Evolutionary conservation across 2,329 filamentous ascomycete species (phyloP), one percentile per base, ranked within the genome.

Genomic region (Fusarium sp.): DNA sequence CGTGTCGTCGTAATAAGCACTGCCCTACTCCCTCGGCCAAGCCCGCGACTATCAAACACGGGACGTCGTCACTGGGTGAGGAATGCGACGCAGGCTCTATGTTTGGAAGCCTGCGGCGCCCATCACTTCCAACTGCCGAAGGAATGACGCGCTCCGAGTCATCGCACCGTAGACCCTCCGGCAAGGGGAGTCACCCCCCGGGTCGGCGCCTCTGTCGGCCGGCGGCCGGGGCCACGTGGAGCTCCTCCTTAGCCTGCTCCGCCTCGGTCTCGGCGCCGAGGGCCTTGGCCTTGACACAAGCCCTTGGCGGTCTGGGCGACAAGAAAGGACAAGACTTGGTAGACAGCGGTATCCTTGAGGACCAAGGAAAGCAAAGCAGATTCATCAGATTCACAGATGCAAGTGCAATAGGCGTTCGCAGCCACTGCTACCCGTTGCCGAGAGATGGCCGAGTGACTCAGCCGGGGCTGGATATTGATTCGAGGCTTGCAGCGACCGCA

Each of bases 361-460:
- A 27, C 41, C 59, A 48, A 35, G 43, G 52, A 33, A 35, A 22
- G 31, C 22, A 31, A 39, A 29, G 13, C 2, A 52, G 20, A 63
- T 63, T 39, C 14, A 18, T 45, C 22, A 39, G 13, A 63, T 27
- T 24, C 50, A 6, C 45, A 39, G 8, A 63, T 27, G 33, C 50
- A 35, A 16, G 37, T 13, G 31, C 22, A 54, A 16, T 14, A 63
- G 16, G 48, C 24, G 48, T 52, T 52, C 48, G 48, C 48, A 52
- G 24, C 48, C 48, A 52, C 24, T 11, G 24, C 48, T 52, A 18
- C 22, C 20, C 14, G 22, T 27, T 52, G 24, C 48, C 48, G 48
- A 52, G 24, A 52, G 22, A 48, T 48, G 43, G 64, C 71, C 76
- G 71, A 67, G 59, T 77, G 76, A 77, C 65, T 77, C 76, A 76